Evolutionary conservation across 305 asterid species (phyloP).

Genomic region (Fraxinus latifolia): DNA sequence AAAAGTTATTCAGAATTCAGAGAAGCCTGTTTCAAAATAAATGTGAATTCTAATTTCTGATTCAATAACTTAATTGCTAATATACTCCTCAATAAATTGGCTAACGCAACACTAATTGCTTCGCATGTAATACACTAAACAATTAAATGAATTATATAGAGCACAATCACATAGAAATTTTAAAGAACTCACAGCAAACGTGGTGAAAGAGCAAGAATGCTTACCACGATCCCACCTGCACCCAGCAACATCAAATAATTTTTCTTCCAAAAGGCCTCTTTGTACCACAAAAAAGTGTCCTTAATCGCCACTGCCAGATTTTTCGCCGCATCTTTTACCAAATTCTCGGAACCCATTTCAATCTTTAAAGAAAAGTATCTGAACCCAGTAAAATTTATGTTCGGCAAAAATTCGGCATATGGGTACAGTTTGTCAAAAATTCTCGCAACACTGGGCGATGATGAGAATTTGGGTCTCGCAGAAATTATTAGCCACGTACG

Average conservation of each 20-base stretch:
- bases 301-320: constrained; percentile 45
- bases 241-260: constrained; percentile 58
- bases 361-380: constrained; percentile 51
- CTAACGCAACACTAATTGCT: background rate
- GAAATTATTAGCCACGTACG: constrained; percentile 39
- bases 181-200: constrained; percentile 49
- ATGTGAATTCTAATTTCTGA: background rate
- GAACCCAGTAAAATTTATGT: constrained; percentile 37
- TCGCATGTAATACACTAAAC: background rate
- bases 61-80: background rate
- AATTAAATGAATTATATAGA: background rate
- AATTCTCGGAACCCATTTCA: constrained; percentile 39
- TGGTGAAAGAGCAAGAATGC: constrained; percentile 33
- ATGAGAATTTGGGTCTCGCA: constrained; percentile 42
- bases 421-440: constrained; percentile 31
- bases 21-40: background rate
- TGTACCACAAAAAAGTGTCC: constrained; percentile 47
- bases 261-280: constrained; percentile 88
- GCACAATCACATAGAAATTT: background rate
- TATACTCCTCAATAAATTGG: background rate
- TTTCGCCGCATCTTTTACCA: constrained; percentile 35
- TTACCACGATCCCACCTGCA: constrained; percentile 64
- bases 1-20: background rate
- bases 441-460: constrained; percentile 32
- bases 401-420: constrained; percentile 22